These are phyloP conservation scores for Pythium monospermum DNA, from an alignment of 352 stramenopile species.

Conservation along the genomic window DNA sequence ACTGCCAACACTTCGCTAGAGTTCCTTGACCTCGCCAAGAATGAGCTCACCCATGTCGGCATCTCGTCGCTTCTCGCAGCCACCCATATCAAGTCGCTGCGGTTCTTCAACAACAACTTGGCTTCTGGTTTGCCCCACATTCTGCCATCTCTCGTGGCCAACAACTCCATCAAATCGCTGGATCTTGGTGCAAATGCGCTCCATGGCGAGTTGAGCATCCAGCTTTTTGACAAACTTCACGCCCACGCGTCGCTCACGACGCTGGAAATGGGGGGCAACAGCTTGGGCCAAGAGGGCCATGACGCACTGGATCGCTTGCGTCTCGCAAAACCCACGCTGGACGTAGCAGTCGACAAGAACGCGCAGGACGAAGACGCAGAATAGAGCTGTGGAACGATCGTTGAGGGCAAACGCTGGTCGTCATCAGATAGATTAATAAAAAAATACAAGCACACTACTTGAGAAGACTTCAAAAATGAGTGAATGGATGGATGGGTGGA, in stretches of 20 bases:
- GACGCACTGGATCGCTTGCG: constrained; percentile 58
- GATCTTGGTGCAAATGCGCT: constrained; percentile 69
- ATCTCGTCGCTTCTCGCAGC: constrained; percentile 42
- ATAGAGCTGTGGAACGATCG: constrained; percentile 18
- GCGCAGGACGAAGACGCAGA: constrained; percentile 60
- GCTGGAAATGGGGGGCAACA: constrained; percentile 83
- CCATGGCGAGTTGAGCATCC: constrained; percentile 50
- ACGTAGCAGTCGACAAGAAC: constrained; percentile 80
- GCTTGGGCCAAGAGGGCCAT: constrained; percentile 58
- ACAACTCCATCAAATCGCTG: constrained; percentile 53
- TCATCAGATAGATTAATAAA: constrained; percentile 10
- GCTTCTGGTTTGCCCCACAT: constrained; percentile 41
- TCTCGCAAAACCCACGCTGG: constrained; percentile 44
- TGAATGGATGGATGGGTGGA: no score
- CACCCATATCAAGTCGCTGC: constrained; percentile 47
- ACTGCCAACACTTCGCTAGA: constrained; percentile 34
- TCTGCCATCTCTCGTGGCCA: constrained; percentile 42
- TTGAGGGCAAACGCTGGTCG: not conserved
- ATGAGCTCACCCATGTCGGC: constrained; percentile 41
- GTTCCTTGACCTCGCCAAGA: constrained; percentile 70
- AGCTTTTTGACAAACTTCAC: constrained; percentile 64
- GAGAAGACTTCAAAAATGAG: no score
- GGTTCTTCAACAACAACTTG: constrained; percentile 77
- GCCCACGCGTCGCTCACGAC: constrained; percentile 61
- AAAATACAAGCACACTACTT: not conserved